Evolutionary conservation across 2,329 filamentous ascomycete genomes (phyloP), one percentile per base, ranked within the genome.

Genomic region (Pestalotiopsis sp.): DNA sequence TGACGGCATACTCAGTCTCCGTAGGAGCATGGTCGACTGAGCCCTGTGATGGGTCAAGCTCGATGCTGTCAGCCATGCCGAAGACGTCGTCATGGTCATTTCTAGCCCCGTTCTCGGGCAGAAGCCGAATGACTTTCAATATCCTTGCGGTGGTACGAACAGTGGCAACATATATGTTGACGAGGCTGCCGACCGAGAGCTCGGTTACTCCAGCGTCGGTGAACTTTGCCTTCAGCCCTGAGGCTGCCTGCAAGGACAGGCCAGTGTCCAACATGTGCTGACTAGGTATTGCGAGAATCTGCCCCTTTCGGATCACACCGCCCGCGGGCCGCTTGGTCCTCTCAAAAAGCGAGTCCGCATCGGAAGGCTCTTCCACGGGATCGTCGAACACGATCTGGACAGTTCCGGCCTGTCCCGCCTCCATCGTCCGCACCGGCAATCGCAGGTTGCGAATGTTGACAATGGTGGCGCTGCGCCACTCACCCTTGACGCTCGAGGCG

Each of bases 381-480:
- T 80, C 76, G 40, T 87, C 83, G n/a, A 92, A 86, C 2, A 92
- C 86, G 65, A 98, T 84, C 0, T 95, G 95, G 66, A 99, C 87
- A 0, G 95, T 98, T 0, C 95, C 96, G 5, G 95, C 94, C 80
- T 99, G 95, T 11, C 93, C 94, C 17, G 91, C 86, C 65, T 91
- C 86, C 7, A 98, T 85, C 0, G 87, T 89, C 61, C 90, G 89
- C 0, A 98, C 94, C 0, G 95, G 93, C 3, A 98, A 84, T 4
- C 95, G 90, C 9, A 99, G 84, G 73, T 97, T 97, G 25, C 95
- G 91, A 58, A 98, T 91, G 74, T 95, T 98, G 59, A 93, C 91
- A 66, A 98, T 90, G 58, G 88, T 90, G 5, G 95, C 94, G 27
- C 86, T 86, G 71, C 93, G 90, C 95, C 95, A 98, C 79, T 93